Evolutionary conservation across 768 basidiomycete genomes (phyloP).

Genomic region (Kwoniella newhampshirensis): DNA sequence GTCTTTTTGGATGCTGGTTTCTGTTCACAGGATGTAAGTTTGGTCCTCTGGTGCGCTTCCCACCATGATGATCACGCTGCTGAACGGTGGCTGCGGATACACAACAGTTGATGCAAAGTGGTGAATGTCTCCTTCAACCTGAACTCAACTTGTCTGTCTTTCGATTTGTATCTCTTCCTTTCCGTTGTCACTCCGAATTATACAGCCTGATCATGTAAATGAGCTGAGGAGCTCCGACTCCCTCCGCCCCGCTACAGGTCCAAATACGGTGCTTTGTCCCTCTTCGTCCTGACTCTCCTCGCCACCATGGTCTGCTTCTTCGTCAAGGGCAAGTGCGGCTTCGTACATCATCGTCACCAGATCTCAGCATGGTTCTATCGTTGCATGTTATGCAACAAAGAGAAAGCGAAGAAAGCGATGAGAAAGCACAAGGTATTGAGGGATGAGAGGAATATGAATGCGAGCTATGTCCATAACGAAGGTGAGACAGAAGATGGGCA

Average conservation of each 20-base stretch:
- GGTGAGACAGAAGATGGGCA: conserved; percentile 6
- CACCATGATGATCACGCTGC: neutral
- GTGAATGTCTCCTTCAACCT: neutral
- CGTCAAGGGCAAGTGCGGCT: conserved; percentile 17
- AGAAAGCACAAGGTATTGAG: conserved; percentile 2
- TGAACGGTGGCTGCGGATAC: neutral
- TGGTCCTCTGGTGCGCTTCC: neutral
- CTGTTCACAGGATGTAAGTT: conserved; percentile 39
- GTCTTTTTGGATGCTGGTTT: conserved; percentile 35
- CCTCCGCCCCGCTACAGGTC: conserved; percentile 16
- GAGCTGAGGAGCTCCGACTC: too few species aligned
- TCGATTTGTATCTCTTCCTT: too few species aligned
- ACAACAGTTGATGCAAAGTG: conserved; percentile 23
- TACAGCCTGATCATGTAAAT: too few species aligned
- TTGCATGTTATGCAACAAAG: conserved; percentile 6
- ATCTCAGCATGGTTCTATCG: conserved; percentile 5
- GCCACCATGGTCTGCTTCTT: conserved; percentile 24
- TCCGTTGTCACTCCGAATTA: too few species aligned
- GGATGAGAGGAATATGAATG: conserved; percentile 11
- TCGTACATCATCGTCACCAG: conserved; percentile 8
- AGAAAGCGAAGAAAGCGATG: conserved; percentile 1
- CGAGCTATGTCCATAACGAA: conserved; percentile 5
- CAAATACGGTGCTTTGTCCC: conserved; percentile 36
- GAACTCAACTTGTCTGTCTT: too few species aligned
- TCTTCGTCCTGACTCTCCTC: conserved; percentile 17